Evolutionary conservation across 805 yeast genomes (phyloP).

Genomic region (Torulaspora microellipsoides): DNA sequence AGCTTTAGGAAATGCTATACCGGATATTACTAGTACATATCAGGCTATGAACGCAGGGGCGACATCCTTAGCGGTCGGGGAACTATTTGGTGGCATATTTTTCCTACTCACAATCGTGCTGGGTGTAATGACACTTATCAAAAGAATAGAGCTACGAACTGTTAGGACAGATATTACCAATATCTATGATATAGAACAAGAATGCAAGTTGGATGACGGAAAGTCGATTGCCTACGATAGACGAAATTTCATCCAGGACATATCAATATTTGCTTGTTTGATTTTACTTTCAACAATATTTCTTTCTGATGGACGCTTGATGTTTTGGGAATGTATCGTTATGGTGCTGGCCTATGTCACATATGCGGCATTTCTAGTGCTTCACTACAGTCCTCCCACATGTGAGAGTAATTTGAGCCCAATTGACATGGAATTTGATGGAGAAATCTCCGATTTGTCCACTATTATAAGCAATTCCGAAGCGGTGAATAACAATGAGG

Average conservation of each 20-base stretch:
- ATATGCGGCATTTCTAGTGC: constrained; percentile 51
- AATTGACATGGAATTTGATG: neutral
- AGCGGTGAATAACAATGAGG: constrained; percentile 1
- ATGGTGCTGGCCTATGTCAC: constrained; percentile 53
- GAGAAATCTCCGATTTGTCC: constrained; percentile 6
- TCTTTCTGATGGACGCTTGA: constrained; percentile 51
- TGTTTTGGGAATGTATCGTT: constrained; percentile 49
- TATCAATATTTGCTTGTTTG: constrained; percentile 50
- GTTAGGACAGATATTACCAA: neutral
- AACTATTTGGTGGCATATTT: constrained; percentile 84
- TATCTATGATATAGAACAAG: neutral
- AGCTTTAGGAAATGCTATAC: constrained; percentile 90
- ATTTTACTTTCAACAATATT: constrained; percentile 48
- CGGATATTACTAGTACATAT: constrained; percentile 81
- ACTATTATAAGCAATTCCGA: constrained; percentile 10
- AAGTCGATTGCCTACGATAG: constrained; percentile 30
- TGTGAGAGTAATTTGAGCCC: neutral
- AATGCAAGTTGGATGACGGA: constrained; percentile 4
- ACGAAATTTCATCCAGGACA: constrained; percentile 54
- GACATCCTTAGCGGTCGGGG: constrained; percentile 79
- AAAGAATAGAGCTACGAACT: constrained; percentile 54
- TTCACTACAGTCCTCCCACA: constrained; percentile 16
- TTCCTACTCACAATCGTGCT: constrained; percentile 76
- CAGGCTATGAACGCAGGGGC: constrained; percentile 73
- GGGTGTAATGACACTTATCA: constrained; percentile 68